Base-by-base conservation (phyloP, 768 basidiomycete species). In the Pholiota molesta region DNA sequence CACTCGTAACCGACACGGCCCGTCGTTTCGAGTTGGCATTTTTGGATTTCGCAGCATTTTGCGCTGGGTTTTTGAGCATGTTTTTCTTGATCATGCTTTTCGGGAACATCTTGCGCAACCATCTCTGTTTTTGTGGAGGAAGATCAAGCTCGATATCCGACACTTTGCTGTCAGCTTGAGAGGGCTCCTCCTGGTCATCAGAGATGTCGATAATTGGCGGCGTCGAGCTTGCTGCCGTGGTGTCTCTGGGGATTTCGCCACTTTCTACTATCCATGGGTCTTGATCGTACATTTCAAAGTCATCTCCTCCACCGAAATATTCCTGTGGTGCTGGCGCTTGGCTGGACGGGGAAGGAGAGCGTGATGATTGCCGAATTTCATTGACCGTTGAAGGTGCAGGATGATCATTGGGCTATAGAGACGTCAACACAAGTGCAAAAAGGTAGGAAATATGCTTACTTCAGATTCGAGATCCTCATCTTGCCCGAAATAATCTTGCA, bases 41-140 rank as follows among this genome's bases (percentile, higher is more conserved):
- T 52, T 52, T 61, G 45, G 26, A 65, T 29, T 59, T 69, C 65
- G 52, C 40, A 16, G 52, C 64, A 55, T 52, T n/a, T 10, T 59
- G 45, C 3, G 59, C 57, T 39, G 66, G 69, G 44, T 60, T 56
- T 39, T 51, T 44, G 21, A 51, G 28, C 37, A 52, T 52, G 47
- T 55, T 44, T 33, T 58, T 47, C 29, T 13, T 13, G 35, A 60
- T 57, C 61, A 63, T 60, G 58, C 16, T 42, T 19, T 19, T 44
- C 11, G 59, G 59, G 2, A 19, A 39, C 49, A 52, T 28, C 23
- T 42, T 39, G 2, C 35, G 49, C 52, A 60, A 28, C 49, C 52
- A 60, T 16, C 52, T 33, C 14, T 28, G 35, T 29, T 60, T 60
- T 37, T 39, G 26, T 10, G 17, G 26, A 35, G 59, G 21, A n/a